A percentile compares a stretch with the other conserved stretches of the same genome.
phyloP scores from a whole-genome alignment of 1,284 basidiomycete species.

The Irpex rosettiformis region DNA sequence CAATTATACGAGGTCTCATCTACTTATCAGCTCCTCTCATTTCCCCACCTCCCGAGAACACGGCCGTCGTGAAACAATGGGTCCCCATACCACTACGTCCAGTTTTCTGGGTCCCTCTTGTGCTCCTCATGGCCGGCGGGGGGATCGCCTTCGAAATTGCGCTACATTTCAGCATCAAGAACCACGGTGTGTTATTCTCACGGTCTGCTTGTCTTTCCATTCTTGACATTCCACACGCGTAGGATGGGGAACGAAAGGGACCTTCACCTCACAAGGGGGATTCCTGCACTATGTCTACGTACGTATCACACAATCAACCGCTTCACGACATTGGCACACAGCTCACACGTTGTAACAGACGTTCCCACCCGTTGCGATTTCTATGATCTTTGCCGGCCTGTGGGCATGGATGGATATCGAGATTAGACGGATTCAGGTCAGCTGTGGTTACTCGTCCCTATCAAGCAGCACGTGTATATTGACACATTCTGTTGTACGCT shows the following conservation, averaged over 20 bases:
- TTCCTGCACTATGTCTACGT: conserved; percentile 51
- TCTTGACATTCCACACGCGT: conserved; percentile 3
- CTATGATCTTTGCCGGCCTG: conserved; percentile 36
- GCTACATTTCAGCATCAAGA: conserved; percentile 41
- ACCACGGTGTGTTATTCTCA: conserved; percentile 33
- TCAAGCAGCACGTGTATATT: neutral
- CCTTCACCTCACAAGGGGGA: conserved; percentile 24
- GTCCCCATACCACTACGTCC: conserved; percentile 40
- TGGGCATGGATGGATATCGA: conserved; percentile 56
- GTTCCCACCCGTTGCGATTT: conserved; percentile 45
- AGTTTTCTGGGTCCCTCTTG: conserved; percentile 46
- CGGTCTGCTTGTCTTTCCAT: neutral
- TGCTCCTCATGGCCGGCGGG: conserved; percentile 34
- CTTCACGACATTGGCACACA: neutral
- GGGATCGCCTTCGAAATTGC: conserved; percentile 47
- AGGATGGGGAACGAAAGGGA: conserved; percentile 41
- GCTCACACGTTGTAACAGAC: conserved; percentile 31
- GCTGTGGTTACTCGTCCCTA: conserved; percentile 2
- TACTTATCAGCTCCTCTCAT: neutral
- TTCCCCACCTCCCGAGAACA: neutral
- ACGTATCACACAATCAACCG: conserved; percentile 7
- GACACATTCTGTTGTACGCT: neutral
- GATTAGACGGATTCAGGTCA: conserved; percentile 51
- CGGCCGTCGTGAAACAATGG: conserved; percentile 24
- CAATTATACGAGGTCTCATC: no score